These are phyloP conservation scores for Fusarium sp. DNA, from an alignment of 2,329 filamentous ascomycete genomes.

Conservation along the genomic window DNA sequence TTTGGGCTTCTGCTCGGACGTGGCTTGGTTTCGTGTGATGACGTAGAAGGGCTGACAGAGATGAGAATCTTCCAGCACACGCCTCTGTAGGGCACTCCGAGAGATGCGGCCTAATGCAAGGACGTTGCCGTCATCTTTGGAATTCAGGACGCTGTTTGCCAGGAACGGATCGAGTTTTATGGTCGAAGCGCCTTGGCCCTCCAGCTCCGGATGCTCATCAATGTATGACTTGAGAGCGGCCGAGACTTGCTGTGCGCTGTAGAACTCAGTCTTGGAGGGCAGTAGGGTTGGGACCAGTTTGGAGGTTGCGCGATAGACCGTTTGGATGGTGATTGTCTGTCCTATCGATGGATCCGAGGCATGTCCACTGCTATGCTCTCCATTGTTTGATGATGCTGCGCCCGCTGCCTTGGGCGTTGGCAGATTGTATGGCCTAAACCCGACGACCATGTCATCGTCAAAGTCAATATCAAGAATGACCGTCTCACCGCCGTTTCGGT, in stretches of 20 bases:
- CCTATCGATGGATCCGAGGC: slow-evolving; percentile 14
- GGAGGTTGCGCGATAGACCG: slow-evolving; percentile 35
- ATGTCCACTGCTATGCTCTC: not conserved
- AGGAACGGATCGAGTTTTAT: slow-evolving; percentile 41
- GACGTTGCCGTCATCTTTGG: slow-evolving; percentile 36
- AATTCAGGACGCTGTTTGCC: slow-evolving; percentile 39
- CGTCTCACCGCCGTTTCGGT: slow-evolving; percentile 43
- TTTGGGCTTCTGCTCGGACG: slow-evolving; percentile 41
- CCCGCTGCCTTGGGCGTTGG: slow-evolving; percentile 22
- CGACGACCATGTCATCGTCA: slow-evolving; percentile 27
- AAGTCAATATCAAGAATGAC: slow-evolving; percentile 44
- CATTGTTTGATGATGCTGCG: not conserved
- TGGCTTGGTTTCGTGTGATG: slow-evolving; percentile 21
- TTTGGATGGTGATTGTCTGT: slow-evolving; percentile 36
- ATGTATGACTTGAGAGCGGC: slow-evolving; percentile 43
- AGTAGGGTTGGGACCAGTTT: slow-evolving; percentile 41
- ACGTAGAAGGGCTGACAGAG: slow-evolving; percentile 42
- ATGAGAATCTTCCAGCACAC: slow-evolving; percentile 35
- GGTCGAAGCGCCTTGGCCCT: slow-evolving; percentile 35
- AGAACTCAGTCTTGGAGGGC: slow-evolving; percentile 43
- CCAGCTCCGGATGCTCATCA: slow-evolving; percentile 36
- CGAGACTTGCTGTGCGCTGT: slow-evolving; percentile 36
- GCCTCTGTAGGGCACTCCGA: slow-evolving; percentile 38
- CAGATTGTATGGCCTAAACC: slow-evolving; percentile 40
- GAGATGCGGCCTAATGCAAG: slow-evolving; percentile 40